Evolutionary conservation across 106 monocot species (phyloP).

Genomic region (Acanthochlamys bracteata): DNA sequence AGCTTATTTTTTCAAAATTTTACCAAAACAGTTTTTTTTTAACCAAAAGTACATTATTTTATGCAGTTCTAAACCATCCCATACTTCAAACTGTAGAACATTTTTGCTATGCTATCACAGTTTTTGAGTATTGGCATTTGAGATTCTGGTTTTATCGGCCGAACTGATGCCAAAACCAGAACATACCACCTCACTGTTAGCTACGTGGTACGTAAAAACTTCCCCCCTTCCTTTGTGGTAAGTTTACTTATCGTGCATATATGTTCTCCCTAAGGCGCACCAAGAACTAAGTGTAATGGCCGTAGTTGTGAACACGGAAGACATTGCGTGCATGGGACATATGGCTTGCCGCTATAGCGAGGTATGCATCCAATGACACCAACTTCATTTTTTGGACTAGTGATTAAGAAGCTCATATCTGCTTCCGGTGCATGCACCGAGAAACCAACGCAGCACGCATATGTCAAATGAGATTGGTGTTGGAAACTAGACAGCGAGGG

Average conservation of each 20-base stretch:
- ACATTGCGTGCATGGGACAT: conserved; percentile 55
- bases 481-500: conserved; percentile 59
- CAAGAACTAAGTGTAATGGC: not conserved
- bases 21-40: too few relatives aligned
- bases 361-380: conserved; percentile 24
- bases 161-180: conserved; percentile 68
- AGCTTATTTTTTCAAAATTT: too few relatives aligned
- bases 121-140: conserved; percentile 88
- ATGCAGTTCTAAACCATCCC: too few relatives aligned
- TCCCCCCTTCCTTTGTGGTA: not conserved
- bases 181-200: conserved; percentile 69
- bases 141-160: conserved; percentile 73
- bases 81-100: too few relatives aligned
- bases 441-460: conserved; percentile 39
- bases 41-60: too few relatives aligned
- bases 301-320: conserved; percentile 67
- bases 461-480: conserved; percentile 79
- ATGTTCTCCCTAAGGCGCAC: not conserved
- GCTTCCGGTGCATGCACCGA: not conserved
- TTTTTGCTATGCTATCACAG: conserved; percentile 17
- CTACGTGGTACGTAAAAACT: conserved; percentile 82
- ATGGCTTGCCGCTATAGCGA: conserved; percentile 79
- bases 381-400: not conserved
- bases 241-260: not conserved
- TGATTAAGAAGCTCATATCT: not conserved